phyloP scores from a whole-genome alignment of 768 basidiomycete species.

The Baorangia bicolor region DNA sequence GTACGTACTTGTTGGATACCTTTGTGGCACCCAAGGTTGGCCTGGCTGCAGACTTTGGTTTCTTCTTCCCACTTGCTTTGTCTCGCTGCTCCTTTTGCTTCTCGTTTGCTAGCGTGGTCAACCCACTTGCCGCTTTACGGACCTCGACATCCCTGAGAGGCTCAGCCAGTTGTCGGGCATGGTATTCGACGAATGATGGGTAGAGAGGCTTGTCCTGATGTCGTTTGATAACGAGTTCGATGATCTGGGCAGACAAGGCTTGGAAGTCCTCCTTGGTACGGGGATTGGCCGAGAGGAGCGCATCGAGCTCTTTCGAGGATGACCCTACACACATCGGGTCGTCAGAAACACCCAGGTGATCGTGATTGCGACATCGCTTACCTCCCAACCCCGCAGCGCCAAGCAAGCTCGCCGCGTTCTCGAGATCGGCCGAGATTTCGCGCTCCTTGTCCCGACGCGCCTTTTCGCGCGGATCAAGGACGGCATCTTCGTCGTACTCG shows the following conservation, averaged over 20 bases:
- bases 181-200: constrained; percentile 78
- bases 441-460: constrained; percentile 72
- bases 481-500: constrained; percentile 70
- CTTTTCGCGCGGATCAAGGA: constrained; percentile 78
- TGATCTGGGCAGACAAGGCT: constrained; percentile 67
- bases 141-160: constrained; percentile 90
- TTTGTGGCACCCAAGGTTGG: constrained; percentile 78
- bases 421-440: constrained; percentile 86
- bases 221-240: constrained; percentile 71
- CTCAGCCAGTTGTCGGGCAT: constrained; percentile 69
- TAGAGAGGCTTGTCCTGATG: constrained; percentile 86
- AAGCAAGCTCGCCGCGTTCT: constrained; percentile 78
- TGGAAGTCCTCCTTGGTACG: constrained; percentile 89
- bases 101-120: constrained; percentile 90
- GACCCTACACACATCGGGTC: constrained; percentile 45
- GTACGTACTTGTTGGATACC: constrained; percentile 54
- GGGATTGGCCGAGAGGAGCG: constrained; percentile 74
- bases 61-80: constrained; percentile 88
- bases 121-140: constrained; percentile 78
- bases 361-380: constrained; percentile 30
- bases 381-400: constrained; percentile 69
- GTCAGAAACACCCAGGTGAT: neutral
- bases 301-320: constrained; percentile 66
- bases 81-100: constrained; percentile 92
- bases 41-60: constrained; percentile 66